Evolutionary conservation across 805 yeast genomes (phyloP).

Genomic region (Wickerhamiella slavikovae): DNA sequence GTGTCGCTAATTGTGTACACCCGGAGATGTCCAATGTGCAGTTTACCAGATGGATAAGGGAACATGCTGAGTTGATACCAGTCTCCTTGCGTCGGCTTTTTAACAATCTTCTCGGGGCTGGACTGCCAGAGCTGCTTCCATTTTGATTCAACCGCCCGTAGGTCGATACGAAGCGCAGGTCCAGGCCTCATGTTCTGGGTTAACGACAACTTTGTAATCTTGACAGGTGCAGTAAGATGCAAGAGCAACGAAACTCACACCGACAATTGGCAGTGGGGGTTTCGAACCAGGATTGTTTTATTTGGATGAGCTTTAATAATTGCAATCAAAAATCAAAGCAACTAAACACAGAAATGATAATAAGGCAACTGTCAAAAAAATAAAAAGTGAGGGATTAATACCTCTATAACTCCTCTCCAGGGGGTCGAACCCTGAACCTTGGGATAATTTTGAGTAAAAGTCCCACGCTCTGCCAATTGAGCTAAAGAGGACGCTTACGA

Average conservation of each 20-base stretch:
- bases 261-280: not conserved
- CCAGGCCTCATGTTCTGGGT: too few relatives aligned
- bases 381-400: not conserved
- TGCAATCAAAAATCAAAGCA: not conserved
- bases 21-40: conserved; percentile 87
- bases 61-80: conserved; percentile 71
- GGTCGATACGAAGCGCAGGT: too few relatives aligned
- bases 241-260: too few relatives aligned
- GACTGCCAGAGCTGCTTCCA: conserved; percentile 15
- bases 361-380: not conserved
- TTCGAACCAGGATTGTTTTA: not conserved
- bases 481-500: conserved; percentile 12
- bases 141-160: conserved; percentile 13
- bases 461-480: conserved; percentile 16
- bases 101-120: conserved; percentile 1
- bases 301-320: not conserved
- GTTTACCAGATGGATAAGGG: conserved; percentile 86
- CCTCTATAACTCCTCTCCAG: conserved; percentile 1
- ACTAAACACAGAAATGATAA: not conserved
- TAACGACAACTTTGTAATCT: too few relatives aligned
- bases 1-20: conserved; percentile 85
- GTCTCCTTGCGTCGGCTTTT: conserved; percentile 11
- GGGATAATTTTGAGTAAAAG: conserved; percentile 6
- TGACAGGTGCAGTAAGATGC: too few relatives aligned
- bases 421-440: conserved; percentile 7